Base-by-base conservation (phyloP, 2,329 filamentous ascomycete genomes). In the Penicillium occitanis region DNA sequence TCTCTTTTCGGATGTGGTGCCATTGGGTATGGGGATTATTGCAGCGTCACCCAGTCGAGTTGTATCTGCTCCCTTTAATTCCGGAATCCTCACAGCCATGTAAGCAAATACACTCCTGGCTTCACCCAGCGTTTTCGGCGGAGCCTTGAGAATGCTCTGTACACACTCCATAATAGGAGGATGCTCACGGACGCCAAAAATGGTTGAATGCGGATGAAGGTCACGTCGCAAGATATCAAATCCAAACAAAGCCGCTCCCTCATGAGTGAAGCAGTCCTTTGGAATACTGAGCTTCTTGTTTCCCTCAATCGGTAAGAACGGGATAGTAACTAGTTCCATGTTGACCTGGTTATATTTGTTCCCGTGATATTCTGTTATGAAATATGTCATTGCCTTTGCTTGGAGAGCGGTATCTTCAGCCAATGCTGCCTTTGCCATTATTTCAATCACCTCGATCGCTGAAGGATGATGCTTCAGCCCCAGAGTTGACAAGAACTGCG, bases 151-250 rank as follows among this genome's bases (percentile, higher is more conserved):
- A 48, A 99, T 81, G 30, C 87, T 85, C 48, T 90, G 88, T 13
- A 96, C 86, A 73, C 93, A 97, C 30, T 90, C 87, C 1, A 83
- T 82, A 68, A 98, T 90, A 0, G 89, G 87, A 0, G 96, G 95
- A 75, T 99, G 89, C 63, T 86, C 80, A n/a, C 86, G 85, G 5
- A 99, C 93, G 0, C 93, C 93, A 72, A 99, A 93, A 79, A 95
- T 94, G 64, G 85, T 83, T 17, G 93, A 91, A 80, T 98, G 92
- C 11, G 85, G 80, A 67, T 91, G 89, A n/a, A 98, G 83, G 69
- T 95, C 91, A 58, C 81, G 85, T 68, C 87, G 85, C 40, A 99
- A 80, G 19, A 97, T 90, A 30, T 88, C 84, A 73, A 96, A 98
- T 0, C 91, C 92, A 62, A 99, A 84, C 4, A 96, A 83, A 0